These are phyloP conservation scores for Theileria orientalis DNA, from an alignment of 169 alveolate genomes.

Conservation along the genomic window DNA sequence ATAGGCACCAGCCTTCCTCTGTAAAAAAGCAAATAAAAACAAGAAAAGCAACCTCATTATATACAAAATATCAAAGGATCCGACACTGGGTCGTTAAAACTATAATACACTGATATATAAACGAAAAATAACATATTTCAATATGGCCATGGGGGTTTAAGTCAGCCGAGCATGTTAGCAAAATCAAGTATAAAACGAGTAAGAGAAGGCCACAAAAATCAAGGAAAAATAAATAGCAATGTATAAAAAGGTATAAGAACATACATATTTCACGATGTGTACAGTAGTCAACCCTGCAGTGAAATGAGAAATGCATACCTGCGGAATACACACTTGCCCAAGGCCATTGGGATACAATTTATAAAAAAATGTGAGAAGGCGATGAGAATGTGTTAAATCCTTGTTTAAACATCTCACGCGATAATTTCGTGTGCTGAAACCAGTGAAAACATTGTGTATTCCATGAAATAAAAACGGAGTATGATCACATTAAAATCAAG, in stretches of 20 bases:
- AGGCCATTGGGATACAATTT: neutral
- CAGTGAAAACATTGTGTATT: neutral
- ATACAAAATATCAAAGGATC: too few species aligned
- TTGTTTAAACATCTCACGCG: neutral
- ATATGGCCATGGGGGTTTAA: neutral
- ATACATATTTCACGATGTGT: neutral
- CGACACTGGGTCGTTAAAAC: too few species aligned
- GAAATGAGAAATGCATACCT: neutral
- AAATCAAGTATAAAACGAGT: neutral
- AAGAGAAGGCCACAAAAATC: neutral
- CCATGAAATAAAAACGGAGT: neutral
- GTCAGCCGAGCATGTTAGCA: neutral
- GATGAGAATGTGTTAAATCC: neutral
- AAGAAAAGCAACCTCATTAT: too few species aligned
- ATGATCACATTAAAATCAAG: neutral
- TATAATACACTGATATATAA: too few species aligned
- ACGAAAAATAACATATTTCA: too few species aligned
- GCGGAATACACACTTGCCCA: neutral
- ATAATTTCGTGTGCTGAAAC: neutral
- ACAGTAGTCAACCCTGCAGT: neutral
- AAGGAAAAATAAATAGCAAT: too few species aligned
- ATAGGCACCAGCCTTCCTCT: too few species aligned
- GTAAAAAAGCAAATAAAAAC: too few species aligned
- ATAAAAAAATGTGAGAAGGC: neutral
- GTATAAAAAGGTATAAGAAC: neutral